phyloP scores from a whole-genome alignment of 1,284 basidiomycete species.

The Wallemia hederae region DNA sequence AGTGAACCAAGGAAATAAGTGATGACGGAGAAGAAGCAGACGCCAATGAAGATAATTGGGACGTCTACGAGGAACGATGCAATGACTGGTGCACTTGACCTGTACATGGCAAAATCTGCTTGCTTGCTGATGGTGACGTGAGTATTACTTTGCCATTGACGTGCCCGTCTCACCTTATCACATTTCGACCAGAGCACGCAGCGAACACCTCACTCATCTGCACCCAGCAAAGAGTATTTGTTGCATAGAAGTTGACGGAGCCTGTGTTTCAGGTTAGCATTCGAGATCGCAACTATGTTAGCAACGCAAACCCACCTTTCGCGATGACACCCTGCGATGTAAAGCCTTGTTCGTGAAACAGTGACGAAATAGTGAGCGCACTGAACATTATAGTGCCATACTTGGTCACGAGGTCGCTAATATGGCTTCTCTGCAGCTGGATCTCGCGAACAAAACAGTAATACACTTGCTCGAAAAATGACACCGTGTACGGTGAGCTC shows the following conservation, averaged over 20 bases:
- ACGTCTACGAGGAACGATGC: not conserved
- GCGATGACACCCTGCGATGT: not conserved
- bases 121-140: too few relatives aligned
- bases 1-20: slow-evolving; percentile 19
- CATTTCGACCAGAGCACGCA: not conserved
- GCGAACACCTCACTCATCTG: not conserved
- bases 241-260: not conserved
- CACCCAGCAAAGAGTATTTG: not conserved
- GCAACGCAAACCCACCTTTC: too few relatives aligned
- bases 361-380: not conserved
- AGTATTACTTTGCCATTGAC: too few relatives aligned
- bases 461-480: slow-evolving; percentile 39
- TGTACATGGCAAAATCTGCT: not conserved
- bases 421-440: slow-evolving; percentile 4
- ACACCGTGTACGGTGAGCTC: slow-evolving; percentile 62
- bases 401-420: slow-evolving; percentile 3
- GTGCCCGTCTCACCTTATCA: not conserved
- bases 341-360: not conserved
- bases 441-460: slow-evolving; percentile 3
- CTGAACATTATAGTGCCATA: not conserved
- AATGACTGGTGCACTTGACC: not conserved
- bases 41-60: not conserved
- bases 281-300: too few relatives aligned
- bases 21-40: slow-evolving; percentile 4
- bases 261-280: too few relatives aligned